Evolutionary conservation across 306 rosid species (phyloP), one percentile per base, ranked within the genome.

Genomic region (Cicer pinnatifidum): DNA sequence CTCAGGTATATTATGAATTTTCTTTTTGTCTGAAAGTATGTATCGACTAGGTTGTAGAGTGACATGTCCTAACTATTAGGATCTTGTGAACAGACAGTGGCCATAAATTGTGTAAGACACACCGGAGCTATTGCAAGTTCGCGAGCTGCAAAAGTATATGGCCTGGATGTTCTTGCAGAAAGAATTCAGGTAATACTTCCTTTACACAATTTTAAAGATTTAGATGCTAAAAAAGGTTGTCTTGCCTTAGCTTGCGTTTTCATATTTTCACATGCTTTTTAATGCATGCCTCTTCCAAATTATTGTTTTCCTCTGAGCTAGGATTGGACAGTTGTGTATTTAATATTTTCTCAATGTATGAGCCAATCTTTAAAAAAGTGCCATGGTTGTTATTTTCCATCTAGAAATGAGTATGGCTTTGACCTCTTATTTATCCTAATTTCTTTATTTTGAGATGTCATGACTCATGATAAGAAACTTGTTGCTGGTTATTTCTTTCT

Each of bases 61-160:
- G 68, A 19, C 61, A 28, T 69, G 35, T 16, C 16, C 60, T 80
- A 80, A 86, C 61, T 43, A 38, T 61, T 79, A 3, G 52, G 69
- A 54, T 65, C 38, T 71, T 88, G 56, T 76, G 58, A 67, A 56
- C 85, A 93, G 98, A 80, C 81, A 83, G 93, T 88, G 78, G 88
- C 90, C 38, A 71, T 78, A 71, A 74, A 80, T 51, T 74, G 89
- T 60, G 10, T 12, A 82, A 84, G 87, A 83, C 88, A 89, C 23
- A 81, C 81, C 1, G 97, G 89, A 72, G 97, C 96, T 57, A 81
- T 93, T 86, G 97, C 98, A 71, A 90, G 98, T 84, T 84, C 85
- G 72, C 88, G 88, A 82, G 97, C 98, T 75, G 98, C 96, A 75
- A 74, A 64, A 44, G 78, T 89, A 60, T 93, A 93, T 72, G 97